Base-by-base conservation (phyloP, 495 filamentous ascomycete genomes). In the Penicillium manginii region DNA sequence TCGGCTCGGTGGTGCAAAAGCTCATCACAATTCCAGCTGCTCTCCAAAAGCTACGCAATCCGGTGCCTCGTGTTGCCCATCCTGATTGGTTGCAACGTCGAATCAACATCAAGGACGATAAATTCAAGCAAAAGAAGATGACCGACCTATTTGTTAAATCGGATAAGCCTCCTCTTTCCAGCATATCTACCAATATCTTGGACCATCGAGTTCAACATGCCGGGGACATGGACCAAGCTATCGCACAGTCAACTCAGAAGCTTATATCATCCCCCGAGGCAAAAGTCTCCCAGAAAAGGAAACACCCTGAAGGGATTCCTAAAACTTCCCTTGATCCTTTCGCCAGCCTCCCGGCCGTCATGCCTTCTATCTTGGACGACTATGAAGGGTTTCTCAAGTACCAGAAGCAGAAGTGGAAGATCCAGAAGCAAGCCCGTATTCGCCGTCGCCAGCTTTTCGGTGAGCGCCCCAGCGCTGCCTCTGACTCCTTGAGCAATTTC, bases 381-480 rank as follows among this genome's bases (percentile, higher is more conserved):
- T 99, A 99, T 58, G 74, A 83, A 21, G 91, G 85, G 0, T 99
- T 96, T 78, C 74, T 99, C 47, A 82, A 88, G 68, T 99, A 99
- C 66, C 94, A 99, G 68, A 99, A 99, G 73, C 85, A 92, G 75
- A 99, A 99, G 71, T 99, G 94, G 94, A 97, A 92, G 75, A 90
- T 99, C 26, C 94, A 99, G 70, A 96, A 91, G 66, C 91, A 96
- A 72, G 93, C 94, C 40, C 84, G 93, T 40, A 82, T 88, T 64
- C 88, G 94, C 11, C 84, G 94, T 46, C 84, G 93, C 42, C 94
- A 99, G 67, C 79, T 98, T 3, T 99, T 98, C 65, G 94, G 94
- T 32, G 93, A 99, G 61, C 87, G 89, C 47, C 83, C 81, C 11
- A 86, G 84, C 59, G 78, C 83, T 45, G 81, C 85, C 19, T 74